Conservation (phyloP, 768 basidiomycete species). For the Polyporus arcularius region DNA sequence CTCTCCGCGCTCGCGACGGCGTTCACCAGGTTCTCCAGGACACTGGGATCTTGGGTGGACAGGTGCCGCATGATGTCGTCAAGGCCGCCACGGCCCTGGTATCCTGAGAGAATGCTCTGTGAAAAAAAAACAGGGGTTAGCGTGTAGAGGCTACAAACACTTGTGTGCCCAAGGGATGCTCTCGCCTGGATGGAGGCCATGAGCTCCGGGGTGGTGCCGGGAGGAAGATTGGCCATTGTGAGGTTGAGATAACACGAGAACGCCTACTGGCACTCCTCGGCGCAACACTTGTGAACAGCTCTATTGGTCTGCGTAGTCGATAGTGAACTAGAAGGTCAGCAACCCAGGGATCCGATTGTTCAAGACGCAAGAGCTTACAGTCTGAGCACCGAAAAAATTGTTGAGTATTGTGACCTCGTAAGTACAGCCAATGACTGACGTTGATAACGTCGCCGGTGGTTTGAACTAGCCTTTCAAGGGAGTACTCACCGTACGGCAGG, state of each 20-base stretch:
- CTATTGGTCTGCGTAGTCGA: background rate
- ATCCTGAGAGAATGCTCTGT: conserved; percentile 1
- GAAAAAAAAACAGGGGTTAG: background rate
- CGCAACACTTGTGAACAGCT: background rate
- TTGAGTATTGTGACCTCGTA: too few relatives aligned
- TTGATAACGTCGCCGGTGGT: too few relatives aligned
- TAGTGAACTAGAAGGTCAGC: too few relatives aligned
- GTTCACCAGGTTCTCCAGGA: conserved; percentile 7
- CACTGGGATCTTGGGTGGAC: conserved; percentile 4
- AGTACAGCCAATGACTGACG: too few relatives aligned
- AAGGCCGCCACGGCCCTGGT: background rate
- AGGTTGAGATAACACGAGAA: background rate
- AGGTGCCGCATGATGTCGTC: conserved; percentile 12
- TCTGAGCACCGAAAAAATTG: too few relatives aligned
- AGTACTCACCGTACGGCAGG: too few relatives aligned
- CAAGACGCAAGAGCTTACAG: too few relatives aligned
- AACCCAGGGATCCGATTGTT: too few relatives aligned
- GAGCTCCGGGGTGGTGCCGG: background rate
- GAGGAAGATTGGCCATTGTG: background rate
- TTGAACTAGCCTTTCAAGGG: too few relatives aligned
- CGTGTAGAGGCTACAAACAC: background rate
- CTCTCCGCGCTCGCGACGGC: background rate
- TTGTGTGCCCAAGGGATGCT: background rate
- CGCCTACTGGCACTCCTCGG: background rate
- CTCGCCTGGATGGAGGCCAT: background rate